These are phyloP conservation scores for Aurifilum marmelostoma DNA, from an alignment of 2,329 filamentous ascomycete genomes.

Conservation along the genomic window DNA sequence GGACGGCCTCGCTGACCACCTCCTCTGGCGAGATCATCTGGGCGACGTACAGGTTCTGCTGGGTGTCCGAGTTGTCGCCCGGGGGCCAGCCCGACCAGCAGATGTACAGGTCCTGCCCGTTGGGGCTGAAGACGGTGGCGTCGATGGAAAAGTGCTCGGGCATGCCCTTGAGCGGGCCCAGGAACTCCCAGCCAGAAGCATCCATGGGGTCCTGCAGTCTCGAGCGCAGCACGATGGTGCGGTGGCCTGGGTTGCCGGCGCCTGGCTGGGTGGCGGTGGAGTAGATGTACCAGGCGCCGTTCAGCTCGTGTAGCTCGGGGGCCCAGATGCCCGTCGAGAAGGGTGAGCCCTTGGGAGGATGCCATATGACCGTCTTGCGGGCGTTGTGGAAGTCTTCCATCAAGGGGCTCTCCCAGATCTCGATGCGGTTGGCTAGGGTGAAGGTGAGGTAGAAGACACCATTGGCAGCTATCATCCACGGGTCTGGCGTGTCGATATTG, in stretches of 20 bases:
- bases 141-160: conserved; percentile 33
- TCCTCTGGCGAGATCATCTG: conserved; percentile 31
- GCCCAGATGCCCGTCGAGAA: conserved; percentile 46
- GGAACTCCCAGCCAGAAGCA: conserved; percentile 30
- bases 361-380: conserved; percentile 30
- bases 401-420: conserved; percentile 39
- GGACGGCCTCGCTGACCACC: conserved; percentile 21
- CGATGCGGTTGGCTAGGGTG: conserved; percentile 39
- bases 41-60: conserved; percentile 33
- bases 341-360: conserved; percentile 20
- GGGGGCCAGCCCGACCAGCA: conserved; percentile 34
- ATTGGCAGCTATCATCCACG: conserved; percentile 36
- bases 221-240: conserved; percentile 26
- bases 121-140: conserved; percentile 29
- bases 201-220: conserved; percentile 25
- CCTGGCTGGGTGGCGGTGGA: conserved; percentile 23
- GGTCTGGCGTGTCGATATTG: conserved; percentile 37
- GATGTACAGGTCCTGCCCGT: conserved; percentile 28
- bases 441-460: conserved; percentile 35
- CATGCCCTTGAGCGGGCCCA: conserved; percentile 31
- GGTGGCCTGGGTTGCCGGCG: conserved; percentile 24
- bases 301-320: conserved; percentile 47
- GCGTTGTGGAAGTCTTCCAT: conserved; percentile 39
- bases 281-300: conserved; percentile 28
- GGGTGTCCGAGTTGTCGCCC: conserved; percentile 29